Evolutionary conservation across 1,284 basidiomycete species (phyloP).

Genomic region (Rhodotorula sp.): DNA sequence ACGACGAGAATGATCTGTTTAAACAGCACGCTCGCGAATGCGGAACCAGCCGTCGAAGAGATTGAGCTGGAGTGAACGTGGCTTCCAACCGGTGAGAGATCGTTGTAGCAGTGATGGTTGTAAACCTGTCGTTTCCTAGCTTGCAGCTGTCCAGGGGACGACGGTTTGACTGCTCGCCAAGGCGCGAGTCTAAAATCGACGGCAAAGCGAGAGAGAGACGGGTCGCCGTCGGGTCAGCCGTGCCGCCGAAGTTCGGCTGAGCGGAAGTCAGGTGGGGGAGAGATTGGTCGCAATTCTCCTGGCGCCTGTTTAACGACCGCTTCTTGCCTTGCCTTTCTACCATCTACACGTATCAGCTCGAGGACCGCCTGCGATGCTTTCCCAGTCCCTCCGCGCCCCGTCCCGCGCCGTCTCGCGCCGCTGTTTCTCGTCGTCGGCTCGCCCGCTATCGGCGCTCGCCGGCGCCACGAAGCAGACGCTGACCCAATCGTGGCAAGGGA

Average conservation of each 20-base stretch:
- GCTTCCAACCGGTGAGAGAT: not conserved
- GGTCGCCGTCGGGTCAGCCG: too few relatives aligned
- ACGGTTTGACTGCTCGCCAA: not conserved
- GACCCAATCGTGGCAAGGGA: slow-evolving; percentile 21
- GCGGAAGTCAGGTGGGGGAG: too few relatives aligned
- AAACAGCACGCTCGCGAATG: slow-evolving; percentile 60
- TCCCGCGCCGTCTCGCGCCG: not conserved
- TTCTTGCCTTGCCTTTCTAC: not conserved
- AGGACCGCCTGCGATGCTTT: not conserved
- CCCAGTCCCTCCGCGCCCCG: not conserved
- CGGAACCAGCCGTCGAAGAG: slow-evolving; percentile 70
- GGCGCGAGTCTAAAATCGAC: not conserved
- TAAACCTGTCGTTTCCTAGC: not conserved
- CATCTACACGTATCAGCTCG: too few relatives aligned
- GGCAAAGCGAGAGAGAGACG: too few relatives aligned
- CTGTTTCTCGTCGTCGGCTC: slow-evolving; percentile 4
- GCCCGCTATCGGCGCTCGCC: slow-evolving; percentile 1
- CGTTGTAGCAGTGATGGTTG: not conserved
- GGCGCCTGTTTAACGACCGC: too few relatives aligned
- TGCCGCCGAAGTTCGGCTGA: too few relatives aligned
- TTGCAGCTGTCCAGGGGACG: not conserved
- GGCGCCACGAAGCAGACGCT: slow-evolving; percentile 6
- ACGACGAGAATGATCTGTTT: too few relatives aligned
- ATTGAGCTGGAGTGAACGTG: slow-evolving; percentile 62
- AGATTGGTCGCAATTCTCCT: too few relatives aligned